These are phyloP conservation scores for Solanum infundibuliforme DNA, from an alignment of 257 asterid genomes.

Conservation along the genomic window DNA sequence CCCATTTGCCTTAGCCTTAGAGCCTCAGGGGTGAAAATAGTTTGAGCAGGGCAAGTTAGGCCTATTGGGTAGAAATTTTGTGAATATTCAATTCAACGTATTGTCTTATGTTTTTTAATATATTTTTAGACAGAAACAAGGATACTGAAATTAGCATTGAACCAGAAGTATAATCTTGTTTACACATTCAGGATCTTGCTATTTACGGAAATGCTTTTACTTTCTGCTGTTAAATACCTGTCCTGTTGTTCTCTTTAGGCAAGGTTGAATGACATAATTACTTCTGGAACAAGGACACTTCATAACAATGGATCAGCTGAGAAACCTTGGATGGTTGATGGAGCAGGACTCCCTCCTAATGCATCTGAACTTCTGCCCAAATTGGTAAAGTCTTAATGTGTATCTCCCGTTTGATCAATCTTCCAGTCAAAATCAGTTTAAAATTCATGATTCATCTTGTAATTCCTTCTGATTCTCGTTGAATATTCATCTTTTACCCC, in stretches of 20 bases:
- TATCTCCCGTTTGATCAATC: not conserved
- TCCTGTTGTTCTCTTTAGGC: slow-evolving; percentile 37
- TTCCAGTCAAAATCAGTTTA: not conserved
- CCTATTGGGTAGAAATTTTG: not conserved
- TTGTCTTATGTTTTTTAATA: not conserved
- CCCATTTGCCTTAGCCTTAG: not conserved
- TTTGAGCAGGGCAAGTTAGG: not conserved
- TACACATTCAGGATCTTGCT: not conserved
- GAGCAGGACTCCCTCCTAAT: slow-evolving; percentile 76
- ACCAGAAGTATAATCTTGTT: not conserved
- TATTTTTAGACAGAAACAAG: not conserved
- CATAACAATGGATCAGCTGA: slow-evolving; percentile 29
- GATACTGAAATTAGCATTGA: not conserved
- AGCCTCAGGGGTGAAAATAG: not conserved
- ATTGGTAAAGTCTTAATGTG: slow-evolving; percentile 33
- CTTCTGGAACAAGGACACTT: slow-evolving; percentile 32
- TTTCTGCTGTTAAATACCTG: not conserved
- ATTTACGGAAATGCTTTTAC: not conserved
- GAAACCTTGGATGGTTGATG: slow-evolving; percentile 91
- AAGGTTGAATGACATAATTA: slow-evolving; percentile 66
- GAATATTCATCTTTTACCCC: not conserved
- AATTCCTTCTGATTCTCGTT: not conserved
- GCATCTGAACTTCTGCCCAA: slow-evolving; percentile 64
- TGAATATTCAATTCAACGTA: not conserved
- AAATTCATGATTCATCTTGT: not conserved